phyloP scores from a whole-genome alignment of 2,329 filamentous ascomycete species.

The Lecanicillium sp. region DNA sequence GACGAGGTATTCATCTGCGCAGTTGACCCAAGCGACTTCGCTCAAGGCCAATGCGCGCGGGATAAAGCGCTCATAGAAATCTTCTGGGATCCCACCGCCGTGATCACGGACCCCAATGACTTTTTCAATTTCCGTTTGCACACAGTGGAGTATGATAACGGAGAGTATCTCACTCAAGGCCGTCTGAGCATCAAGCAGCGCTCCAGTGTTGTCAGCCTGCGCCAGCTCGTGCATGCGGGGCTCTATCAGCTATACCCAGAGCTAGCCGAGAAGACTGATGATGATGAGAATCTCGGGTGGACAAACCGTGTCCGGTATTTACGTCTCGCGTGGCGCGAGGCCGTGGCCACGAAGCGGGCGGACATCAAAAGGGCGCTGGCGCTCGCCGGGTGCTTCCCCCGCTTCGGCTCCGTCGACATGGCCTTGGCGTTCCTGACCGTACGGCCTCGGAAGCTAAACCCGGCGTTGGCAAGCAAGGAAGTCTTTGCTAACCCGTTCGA shows the following conservation, averaged over 20 bases:
- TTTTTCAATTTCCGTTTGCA: neutral
- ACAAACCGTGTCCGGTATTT: neutral
- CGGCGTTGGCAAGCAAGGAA: neutral
- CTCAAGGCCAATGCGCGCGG: neutral
- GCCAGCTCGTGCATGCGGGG: neutral
- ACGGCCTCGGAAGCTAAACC: neutral
- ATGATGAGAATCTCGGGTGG: neutral
- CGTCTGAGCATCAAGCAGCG: neutral
- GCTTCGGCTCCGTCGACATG: neutral
- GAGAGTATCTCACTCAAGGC: conserved; percentile 1
- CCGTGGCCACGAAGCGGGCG: neutral
- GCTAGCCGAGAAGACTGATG: neutral
- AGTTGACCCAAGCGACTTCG: neutral
- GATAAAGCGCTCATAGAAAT: neutral
- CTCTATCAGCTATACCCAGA: neutral
- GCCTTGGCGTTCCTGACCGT: neutral
- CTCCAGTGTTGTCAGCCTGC: neutral
- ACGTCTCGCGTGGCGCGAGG: neutral
- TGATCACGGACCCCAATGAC: neutral
- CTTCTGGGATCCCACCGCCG: neutral
- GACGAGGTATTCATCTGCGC: neutral
- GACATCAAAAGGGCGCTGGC: neutral
- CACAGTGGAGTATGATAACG: neutral
- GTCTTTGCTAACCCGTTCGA: neutral
- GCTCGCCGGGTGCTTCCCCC: neutral